Evolutionary conservation across 345 rosid species (phyloP), one percentile per base, ranked within the genome.

Genomic region (Mangifera indica): DNA sequence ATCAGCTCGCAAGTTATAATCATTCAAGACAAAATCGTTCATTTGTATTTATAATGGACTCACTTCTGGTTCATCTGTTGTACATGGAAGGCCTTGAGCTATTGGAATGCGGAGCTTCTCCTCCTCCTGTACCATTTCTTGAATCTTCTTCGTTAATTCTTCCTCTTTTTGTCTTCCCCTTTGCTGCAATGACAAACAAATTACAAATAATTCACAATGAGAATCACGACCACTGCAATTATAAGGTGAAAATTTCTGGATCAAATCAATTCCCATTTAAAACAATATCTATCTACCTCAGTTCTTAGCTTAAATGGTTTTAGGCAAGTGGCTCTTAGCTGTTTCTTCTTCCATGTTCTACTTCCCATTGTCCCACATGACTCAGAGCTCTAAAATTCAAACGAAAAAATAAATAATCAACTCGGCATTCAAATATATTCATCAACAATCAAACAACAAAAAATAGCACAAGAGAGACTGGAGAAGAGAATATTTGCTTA

Each of bases 61-160:
- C 67, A 90, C 99, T 89, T 95, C 96, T 22, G 98, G 97, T 65
- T 89, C 99, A 73, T 95, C 99, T 53, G 97, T 93, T 72, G 99
- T 96, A 88, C 87, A 91, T 20, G 99, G 98, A 72, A 91, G 93
- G 70, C 97, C 98, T 83, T 91, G 98, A 21, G 99, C 99, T 37
- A 87, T 65, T 0, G 97, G 99, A 48, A 89, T 80, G 67, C 97
- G 82, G 76, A 63, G 81, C 71, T 74, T 96, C 79, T 85, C 89
- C 79, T 88, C 90, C 71, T 88, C 93, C 9, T 63, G 24, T 82
- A 73, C 80, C 88, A 85, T 84, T 79, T 93, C 93, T 60, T 84
- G 91, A 55, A 91, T 34, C 84, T 87, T 96, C 87, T 89, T 91
- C 73, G 78, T 58, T 51, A 96, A 88, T 56, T 93, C 97, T 71